A percentile compares a stretch with the other conserved stretches of the same genome.
These are phyloP conservation scores for Oenanthe sinensis DNA, from an alignment of 129 eudicot genomes.

Conservation along the genomic window DNA sequence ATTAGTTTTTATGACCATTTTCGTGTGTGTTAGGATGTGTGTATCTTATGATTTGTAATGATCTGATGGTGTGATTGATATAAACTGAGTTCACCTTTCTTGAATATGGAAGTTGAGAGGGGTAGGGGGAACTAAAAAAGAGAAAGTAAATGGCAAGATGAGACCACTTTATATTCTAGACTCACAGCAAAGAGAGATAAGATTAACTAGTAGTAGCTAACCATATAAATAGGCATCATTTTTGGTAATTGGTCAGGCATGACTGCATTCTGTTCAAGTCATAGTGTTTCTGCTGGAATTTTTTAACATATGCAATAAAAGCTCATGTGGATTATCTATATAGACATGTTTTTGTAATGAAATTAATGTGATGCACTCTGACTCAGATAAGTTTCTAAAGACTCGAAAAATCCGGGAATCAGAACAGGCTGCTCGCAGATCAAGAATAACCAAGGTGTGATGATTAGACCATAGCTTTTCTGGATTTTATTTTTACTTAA, in stretches of 20 bases:
- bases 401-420: conserved; percentile 78
- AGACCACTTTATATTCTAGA: neutral
- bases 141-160: neutral
- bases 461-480: neutral
- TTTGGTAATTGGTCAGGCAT: neutral
- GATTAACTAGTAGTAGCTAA: neutral
- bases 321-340: neutral
- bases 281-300: neutral
- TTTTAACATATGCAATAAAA: neutral
- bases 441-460: conserved; percentile 84
- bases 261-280: neutral
- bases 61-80: neutral
- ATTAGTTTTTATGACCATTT: neutral
- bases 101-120: neutral
- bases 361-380: conserved; percentile 26
- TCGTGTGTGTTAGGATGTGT: neutral
- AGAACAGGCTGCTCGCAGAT: conserved; percentile 79
- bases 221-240: neutral
- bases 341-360: neutral
- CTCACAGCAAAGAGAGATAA: neutral
- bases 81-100: neutral
- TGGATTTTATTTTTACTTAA: neutral
- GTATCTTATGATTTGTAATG: neutral
- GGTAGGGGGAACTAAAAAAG: neutral
- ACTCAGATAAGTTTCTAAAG: conserved; percentile 66